Evolutionary conservation across 768 basidiomycete genomes (phyloP).

Genomic region (Brasilioporus rufonigricans): DNA sequence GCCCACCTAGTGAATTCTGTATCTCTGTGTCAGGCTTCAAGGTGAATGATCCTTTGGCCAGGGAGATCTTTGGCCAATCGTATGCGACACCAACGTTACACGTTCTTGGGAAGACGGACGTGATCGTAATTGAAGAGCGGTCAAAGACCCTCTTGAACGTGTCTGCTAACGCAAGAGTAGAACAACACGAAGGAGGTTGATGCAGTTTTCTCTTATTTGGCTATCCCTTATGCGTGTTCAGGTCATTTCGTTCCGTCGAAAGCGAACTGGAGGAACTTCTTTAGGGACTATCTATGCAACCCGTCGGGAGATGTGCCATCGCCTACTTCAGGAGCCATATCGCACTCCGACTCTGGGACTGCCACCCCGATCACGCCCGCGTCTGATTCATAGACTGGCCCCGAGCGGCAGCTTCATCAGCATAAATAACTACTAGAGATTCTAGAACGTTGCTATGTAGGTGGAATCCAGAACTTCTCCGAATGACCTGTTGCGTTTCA

Average conservation of each 20-base stretch:
- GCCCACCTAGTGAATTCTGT: constrained; percentile 59
- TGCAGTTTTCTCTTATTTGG: constrained; percentile 3
- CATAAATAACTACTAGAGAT: constrained; percentile 8
- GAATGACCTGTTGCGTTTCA: not conserved
- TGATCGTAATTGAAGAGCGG: constrained; percentile 71
- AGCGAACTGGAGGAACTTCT: constrained; percentile 71
- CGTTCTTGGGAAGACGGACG: constrained; percentile 72
- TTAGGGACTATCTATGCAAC: constrained; percentile 61
- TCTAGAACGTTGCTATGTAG: not conserved
- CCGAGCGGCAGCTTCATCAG: not conserved
- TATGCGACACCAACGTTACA: constrained; percentile 76
- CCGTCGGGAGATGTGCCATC: constrained; percentile 47
- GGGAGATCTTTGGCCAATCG: constrained; percentile 46
- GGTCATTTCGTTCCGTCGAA: constrained; percentile 86
- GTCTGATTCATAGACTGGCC: constrained; percentile 1
- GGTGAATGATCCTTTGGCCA: constrained; percentile 44
- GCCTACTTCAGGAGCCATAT: constrained; percentile 34
- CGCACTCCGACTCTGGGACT: constrained; percentile 45
- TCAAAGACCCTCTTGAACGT: constrained; percentile 53
- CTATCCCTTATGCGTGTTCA: constrained; percentile 26
- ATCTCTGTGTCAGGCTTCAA: constrained; percentile 75
- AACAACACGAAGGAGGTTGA: constrained; percentile 79
- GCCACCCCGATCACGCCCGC: constrained; percentile 38
- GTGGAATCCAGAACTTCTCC: not conserved
- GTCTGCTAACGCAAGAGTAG: constrained; percentile 59